Evolutionary conservation across 768 basidiomycete species (phyloP), one percentile per base, ranked within the genome.

Genomic region (Psilocybe azurescens): DNA sequence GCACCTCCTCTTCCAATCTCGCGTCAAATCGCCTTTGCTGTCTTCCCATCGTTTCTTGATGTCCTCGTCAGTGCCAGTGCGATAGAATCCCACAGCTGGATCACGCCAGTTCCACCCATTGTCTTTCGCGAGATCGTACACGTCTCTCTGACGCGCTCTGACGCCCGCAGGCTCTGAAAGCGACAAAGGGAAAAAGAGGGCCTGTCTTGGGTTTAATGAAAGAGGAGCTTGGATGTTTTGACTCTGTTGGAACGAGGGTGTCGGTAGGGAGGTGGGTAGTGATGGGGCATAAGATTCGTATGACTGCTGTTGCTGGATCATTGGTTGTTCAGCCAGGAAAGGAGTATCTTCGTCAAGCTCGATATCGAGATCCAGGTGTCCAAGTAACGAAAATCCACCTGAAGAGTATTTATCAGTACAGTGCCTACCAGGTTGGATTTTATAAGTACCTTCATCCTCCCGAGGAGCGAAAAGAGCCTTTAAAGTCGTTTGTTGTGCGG

Each of bases 341-440:
- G 80, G 74, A 30, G 83, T 59, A 39, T 86, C 85, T n/a, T 85
- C 83, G 55, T 90, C 89, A 14, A 90, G 77, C 52, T 90, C 90
- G 33, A 88, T 77, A 62, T 93, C 91, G 20, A 93, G 78, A 53
- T 91, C 87, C 38, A 94, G 83, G 63, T 93, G 87, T 0, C 83
- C 83, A 3, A 93, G 79, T n/a, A 94, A 78, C 10, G 93, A 93
- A 74, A 94, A 94, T 18, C 85, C 84, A 46, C 75, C 89, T 89
- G 46, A 36, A n/a, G 24, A 1, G 54, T 10, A n/a, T 51, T 9
- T 30, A 57, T 36, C 33, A 36, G 33, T 36, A 11, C 11, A 36
- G 2, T 36, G 6, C 33, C 1, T 36, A 36, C 24, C 24, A 24
- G 1, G 24, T 36, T 36, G 33, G 11, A 36, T 7, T 36, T 36